Conservation (phyloP, 345 rosid species). For the Eucalyptus tenuipes region DNA sequence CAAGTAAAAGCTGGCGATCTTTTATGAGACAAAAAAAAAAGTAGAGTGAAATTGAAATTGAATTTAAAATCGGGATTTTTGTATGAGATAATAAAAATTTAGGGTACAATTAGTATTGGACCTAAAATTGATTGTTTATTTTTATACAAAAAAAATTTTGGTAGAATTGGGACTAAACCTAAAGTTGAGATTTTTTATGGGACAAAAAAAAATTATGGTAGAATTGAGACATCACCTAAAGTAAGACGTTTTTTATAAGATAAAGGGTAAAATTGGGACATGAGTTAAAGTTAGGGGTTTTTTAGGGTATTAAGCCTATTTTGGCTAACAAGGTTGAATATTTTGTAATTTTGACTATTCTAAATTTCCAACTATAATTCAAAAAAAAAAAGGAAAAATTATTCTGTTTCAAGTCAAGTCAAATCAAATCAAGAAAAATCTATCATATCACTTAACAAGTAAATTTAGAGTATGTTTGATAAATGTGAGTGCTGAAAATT, state of each 20-base stretch:
- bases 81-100: not conserved
- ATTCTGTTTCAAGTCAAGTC: no score
- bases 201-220: no score
- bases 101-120: no score
- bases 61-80: not conserved
- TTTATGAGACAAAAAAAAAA: not conserved
- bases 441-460: not conserved
- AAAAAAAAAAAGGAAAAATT: not conserved
- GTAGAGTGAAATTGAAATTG: no score
- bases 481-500: not conserved
- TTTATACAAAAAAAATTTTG: accelerated
- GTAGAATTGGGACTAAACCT: not conserved
- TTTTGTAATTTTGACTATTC: not conserved
- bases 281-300: accelerated
- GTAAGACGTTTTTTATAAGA: accelerated
- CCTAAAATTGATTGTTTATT: no score
- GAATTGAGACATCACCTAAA: no score
- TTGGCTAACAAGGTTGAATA: not conserved
- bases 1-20: not conserved
- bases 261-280: no score
- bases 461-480: not conserved
- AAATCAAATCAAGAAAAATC: no score
- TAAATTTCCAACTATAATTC: not conserved
- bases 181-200: no score
- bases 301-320: not conserved